Base-by-base conservation (phyloP, 352 stramenopile genomes). In the Phytopythium sindhum region DNA sequence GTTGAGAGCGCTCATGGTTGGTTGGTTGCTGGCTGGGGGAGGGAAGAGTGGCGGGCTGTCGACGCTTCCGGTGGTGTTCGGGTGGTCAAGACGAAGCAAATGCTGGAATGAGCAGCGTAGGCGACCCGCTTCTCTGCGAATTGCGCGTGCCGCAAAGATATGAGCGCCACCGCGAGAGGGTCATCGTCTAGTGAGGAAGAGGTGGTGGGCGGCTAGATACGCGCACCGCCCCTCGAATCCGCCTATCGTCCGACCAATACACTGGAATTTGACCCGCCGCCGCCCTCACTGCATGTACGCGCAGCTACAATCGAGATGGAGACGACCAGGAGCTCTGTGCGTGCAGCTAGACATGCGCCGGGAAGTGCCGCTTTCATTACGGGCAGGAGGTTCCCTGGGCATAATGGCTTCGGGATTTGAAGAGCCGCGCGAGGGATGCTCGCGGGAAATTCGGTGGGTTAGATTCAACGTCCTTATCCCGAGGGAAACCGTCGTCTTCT, bases 1-100 rank as follows among this genome's bases (percentile, higher is more conserved):
- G 57, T 61, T 61, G 19, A 60, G 26, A 17, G 41, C 56, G 24
- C n/a, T 52, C 56, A 61, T 61, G 56, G 9, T 61, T 14, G 10
- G 33, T 39, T n/a, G n/a, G n/a, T n/a, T n/a, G 19, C 41, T 48
- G 39, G 39, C 17, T 48, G 42, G 42, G n/a, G 2, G 41, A 23
- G 41, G 14, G 41, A 45, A 45, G 41, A 11, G 42, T 24, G 14
- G 33, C 33, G 5, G 33, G 33, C 14, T 39, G 39, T 23, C 39
- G 15, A 10, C 10, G 17, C 23, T 53, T 53, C 24, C 24, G 47
- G 47, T 31, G 47, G 47, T 53, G 2, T 11, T 48, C 42, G 21
- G 44, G 47, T 35, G 47, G 11, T 9, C 47, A 33, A 21, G 23
- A 53, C 47, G 47, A 53, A 53, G 47, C 24, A 33, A 53, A 53